Evolutionary conservation across 2,329 filamentous ascomycete genomes (phyloP), one percentile per base, ranked within the genome.

Genomic region (Cladophialophora psammophila): DNA sequence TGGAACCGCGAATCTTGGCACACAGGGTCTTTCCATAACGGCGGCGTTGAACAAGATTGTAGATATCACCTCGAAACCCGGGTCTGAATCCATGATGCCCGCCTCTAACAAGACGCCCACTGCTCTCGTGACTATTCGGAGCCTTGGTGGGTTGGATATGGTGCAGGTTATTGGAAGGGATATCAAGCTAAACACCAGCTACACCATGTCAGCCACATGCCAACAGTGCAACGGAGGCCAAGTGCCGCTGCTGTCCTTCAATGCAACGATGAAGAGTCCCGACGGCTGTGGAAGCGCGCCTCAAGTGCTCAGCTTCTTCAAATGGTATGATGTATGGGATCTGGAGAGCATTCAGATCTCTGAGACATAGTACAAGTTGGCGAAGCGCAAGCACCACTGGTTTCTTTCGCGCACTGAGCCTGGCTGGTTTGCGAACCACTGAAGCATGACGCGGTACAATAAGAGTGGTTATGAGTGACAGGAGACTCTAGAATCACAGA

Each of bases 241-340:
- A 9, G 55, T 58, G 1, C 55, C 55, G 1, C 26, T 58, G 35
- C 26, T 58, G 38, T 40, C 18, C 38, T 58, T 58, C 55, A 58
- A 58, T 18, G 36, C 55, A 18, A 58, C n/a, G 7, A n/a, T 38
- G 2, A 38, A 36, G 15, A 45, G 35, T n/a, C 35, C 35, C 35
- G 40, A 31, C 13, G 55, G 55, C 10, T 58, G 55, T 9, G 55
- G 55, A 13, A 38, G 15, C 5, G 55, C 55, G 31, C 38, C 55
- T 2, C 55, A 58, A 26, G 55, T 58, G 20, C 38, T 58, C 8
- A 38, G 34, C 9, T 58, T 58, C 18, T 40, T 58, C 10, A 58
- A 58, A 36, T 58, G 55, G 55, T 58, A 40, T 18, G 55, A 36
- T n/a, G 55, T 58, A n/a, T 58, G 38, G 35, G 55, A 58, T 32